Percentiles rank a stretch among this genome's conserved stretches.
phyloP scores from a whole-genome alignment of 2,329 filamentous ascomycete genomes.

The Aureobasidium sp. region DNA sequence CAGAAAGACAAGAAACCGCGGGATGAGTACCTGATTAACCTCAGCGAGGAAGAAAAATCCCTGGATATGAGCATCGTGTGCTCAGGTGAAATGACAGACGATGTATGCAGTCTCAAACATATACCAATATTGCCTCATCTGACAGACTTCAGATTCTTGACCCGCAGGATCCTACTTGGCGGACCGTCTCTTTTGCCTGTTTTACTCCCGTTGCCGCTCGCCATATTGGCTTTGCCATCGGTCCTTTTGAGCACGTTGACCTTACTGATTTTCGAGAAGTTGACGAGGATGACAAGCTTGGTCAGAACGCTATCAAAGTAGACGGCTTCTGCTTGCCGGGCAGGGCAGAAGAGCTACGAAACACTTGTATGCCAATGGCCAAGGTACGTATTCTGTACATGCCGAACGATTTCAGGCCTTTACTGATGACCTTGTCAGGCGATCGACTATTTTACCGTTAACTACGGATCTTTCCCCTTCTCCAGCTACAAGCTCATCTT shows the following conservation, averaged over 20 bases:
- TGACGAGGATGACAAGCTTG: conserved; percentile 84
- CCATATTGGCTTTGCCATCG: conserved; percentile 87
- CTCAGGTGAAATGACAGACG: conserved; percentile 80
- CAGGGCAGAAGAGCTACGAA: conserved; percentile 69
- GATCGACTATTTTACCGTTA: conserved; percentile 83
- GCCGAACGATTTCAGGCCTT: conserved; percentile 13
- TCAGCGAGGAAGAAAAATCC: conserved; percentile 70
- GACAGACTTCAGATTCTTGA: conserved; percentile 46
- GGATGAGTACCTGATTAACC: conserved; percentile 31
- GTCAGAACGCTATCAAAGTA: conserved; percentile 77
- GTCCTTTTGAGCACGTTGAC: conserved; percentile 90
- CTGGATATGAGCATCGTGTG: conserved; percentile 86
- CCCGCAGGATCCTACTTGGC: conserved; percentile 67
- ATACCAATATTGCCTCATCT: conserved; percentile 19
- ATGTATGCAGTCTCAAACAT: conserved; percentile 30
- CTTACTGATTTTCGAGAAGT: conserved; percentile 81
- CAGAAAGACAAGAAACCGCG: conserved; percentile 3
- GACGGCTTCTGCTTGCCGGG: conserved; percentile 87
- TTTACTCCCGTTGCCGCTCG: conserved; percentile 68
- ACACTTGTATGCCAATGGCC: conserved; percentile 78
- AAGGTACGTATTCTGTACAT: conserved; percentile 25
- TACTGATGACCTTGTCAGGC: conserved; percentile 34
- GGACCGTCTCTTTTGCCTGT: conserved; percentile 78
- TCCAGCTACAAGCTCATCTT: conserved; percentile 89
- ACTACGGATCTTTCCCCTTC: conserved; percentile 85